phyloP scores from a whole-genome alignment of 345 rosid genomes.

The Citrus hindsii region DNA sequence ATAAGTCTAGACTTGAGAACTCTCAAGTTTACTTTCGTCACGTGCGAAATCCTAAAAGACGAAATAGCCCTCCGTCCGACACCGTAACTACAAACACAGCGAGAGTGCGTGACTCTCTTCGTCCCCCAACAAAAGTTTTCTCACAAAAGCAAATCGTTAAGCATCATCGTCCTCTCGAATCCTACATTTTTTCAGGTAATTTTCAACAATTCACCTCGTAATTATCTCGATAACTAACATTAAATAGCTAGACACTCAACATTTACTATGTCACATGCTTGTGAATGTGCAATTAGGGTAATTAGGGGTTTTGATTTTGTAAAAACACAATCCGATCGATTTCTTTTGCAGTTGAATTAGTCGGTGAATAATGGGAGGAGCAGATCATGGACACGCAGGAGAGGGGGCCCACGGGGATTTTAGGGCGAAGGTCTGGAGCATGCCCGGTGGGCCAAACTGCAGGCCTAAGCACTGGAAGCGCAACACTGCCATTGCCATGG shows the following conservation, averaged over 20 bases:
- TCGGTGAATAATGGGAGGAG: slow-evolving; percentile 50
- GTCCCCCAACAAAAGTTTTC: no score
- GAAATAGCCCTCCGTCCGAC: no score
- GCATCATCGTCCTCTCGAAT: background rate
- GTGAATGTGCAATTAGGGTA: background rate
- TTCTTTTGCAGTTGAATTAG: slow-evolving; percentile 8
- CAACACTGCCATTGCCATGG: slow-evolving; percentile 94
- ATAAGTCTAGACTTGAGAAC: no score
- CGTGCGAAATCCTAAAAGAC: background rate
- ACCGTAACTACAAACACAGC: no score
- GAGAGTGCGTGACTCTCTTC: background rate
- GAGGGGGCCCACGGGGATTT: slow-evolving; percentile 69
- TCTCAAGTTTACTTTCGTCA: background rate
- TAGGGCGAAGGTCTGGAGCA: slow-evolving; percentile 91
- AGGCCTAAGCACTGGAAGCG: slow-evolving; percentile 97
- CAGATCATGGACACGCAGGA: slow-evolving; percentile 78
- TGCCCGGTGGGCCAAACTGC: slow-evolving; percentile 94
- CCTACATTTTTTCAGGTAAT: slow-evolving; percentile 6
- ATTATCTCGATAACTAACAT: background rate
- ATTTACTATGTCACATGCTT: no score
- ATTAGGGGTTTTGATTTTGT: slow-evolving; percentile 5
- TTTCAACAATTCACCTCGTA: background rate
- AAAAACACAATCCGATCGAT: slow-evolving; percentile 8
- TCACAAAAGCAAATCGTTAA: background rate
- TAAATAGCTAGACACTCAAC: no score